Conservation (phyloP, 192 early-diverging fungal genomes). For the Allomyces macrogynus region DNA sequence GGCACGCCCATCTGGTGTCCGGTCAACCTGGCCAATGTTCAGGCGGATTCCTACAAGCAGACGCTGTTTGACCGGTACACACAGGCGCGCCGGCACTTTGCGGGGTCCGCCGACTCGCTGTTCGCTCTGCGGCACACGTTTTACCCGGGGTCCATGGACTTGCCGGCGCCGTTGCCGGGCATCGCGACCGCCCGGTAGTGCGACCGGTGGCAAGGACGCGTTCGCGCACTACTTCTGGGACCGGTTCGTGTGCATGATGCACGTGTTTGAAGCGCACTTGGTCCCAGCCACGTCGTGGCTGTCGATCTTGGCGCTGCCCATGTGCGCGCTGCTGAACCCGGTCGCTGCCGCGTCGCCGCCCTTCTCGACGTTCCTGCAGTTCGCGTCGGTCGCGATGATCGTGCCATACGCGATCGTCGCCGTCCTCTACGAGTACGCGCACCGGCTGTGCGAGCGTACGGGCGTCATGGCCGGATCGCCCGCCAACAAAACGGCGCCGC, state of each 20-base stretch:
- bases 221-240: constrained; percentile 13
- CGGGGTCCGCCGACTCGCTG: constrained; percentile 48
- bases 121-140: constrained; percentile 23
- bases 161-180: constrained; percentile 1
- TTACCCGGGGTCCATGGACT: constrained; percentile 3
- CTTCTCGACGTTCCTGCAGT: neutral
- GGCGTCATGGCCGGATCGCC: neutral
- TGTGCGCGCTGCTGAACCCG: neutral
- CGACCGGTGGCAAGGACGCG: constrained; percentile 6
- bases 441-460: neutral
- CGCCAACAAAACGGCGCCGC: no score
- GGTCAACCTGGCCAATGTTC: constrained; percentile 37
- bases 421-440: neutral
- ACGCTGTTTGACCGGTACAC: constrained; percentile 37
- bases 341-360: neutral
- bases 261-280: constrained; percentile 29
- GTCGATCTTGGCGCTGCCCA: constrained; percentile 22
- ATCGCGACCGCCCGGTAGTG: constrained; percentile 1
- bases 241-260: constrained; percentile 15
- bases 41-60: constrained; percentile 25
- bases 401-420: neutral
- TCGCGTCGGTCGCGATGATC: neutral
- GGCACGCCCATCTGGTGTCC: constrained; percentile 50
- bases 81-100: constrained; percentile 52
- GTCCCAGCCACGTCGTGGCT: constrained; percentile 27